These are phyloP conservation scores for Cyberlindnera nakhonratchasimensis DNA, from an alignment of 805 yeast genomes.

Conservation along the genomic window DNA sequence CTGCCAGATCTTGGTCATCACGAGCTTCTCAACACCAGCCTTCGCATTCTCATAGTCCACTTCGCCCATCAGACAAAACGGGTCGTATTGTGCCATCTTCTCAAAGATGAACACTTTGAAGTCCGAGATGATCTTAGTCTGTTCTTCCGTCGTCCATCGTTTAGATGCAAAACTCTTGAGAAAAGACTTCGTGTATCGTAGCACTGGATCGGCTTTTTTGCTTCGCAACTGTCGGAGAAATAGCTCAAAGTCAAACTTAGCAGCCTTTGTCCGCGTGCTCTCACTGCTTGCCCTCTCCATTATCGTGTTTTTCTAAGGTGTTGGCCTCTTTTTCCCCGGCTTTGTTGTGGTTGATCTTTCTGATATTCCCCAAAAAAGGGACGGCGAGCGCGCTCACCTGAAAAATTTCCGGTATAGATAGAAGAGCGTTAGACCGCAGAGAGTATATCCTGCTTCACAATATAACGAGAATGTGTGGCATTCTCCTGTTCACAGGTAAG, in stretches of 20 bases:
- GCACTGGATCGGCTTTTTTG: conserved; percentile 82
- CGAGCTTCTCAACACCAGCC: conserved; percentile 89
- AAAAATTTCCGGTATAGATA: too few species aligned
- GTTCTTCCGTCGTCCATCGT: conserved; percentile 73
- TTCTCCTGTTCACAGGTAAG: conserved; percentile 33
- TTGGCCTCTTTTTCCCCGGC: neutral
- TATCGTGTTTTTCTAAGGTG: neutral
- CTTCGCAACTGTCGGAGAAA: conserved; percentile 70
- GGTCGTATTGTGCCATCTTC: conserved; percentile 60
- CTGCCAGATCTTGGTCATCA: conserved; percentile 81
- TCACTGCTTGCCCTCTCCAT: conserved; percentile 13
- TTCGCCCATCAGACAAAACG: conserved; percentile 65
- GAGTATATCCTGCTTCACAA: too few species aligned
- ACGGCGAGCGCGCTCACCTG: neutral
- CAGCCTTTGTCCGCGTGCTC: conserved; percentile 17
- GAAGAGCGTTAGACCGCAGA: too few species aligned
- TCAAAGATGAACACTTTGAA: conserved; percentile 70
- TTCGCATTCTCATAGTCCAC: conserved; percentile 64
- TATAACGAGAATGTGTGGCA: conserved; percentile 50
- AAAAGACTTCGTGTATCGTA: conserved; percentile 81
- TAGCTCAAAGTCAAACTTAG: conserved; percentile 72
- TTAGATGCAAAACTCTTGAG: conserved; percentile 61
- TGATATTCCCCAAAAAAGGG: too few species aligned
- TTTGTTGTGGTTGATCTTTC: neutral
- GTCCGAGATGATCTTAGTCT: conserved; percentile 70